These are phyloP conservation scores for Mycena indigotica DNA, from an alignment of 768 basidiomycete species.

Conservation along the genomic window DNA sequence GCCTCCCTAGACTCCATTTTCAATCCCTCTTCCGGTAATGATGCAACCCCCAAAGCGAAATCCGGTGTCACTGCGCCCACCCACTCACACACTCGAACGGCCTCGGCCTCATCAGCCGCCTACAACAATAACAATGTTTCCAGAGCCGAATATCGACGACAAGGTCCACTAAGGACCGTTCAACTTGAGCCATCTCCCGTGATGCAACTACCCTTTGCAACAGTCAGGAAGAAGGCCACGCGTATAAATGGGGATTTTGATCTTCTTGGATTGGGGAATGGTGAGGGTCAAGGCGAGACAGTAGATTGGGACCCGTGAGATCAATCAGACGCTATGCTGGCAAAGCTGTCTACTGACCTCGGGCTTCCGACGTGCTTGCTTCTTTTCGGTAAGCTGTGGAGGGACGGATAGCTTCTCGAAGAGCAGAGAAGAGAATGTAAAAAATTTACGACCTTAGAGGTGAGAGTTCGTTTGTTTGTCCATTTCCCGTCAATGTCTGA, in stretches of 20 bases:
- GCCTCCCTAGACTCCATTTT: constrained; percentile 30
- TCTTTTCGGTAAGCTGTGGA: too few species aligned
- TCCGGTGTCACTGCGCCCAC: neutral
- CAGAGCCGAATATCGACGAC: constrained; percentile 18
- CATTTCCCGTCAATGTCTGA: constrained; percentile 2
- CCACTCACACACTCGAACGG: constrained; percentile 13
- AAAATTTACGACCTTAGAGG: neutral
- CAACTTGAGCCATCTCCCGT: constrained; percentile 57
- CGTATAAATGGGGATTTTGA: constrained; percentile 15
- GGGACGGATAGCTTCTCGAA: neutral
- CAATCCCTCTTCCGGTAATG: constrained; percentile 4
- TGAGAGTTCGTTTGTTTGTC: neutral
- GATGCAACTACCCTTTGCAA: constrained; percentile 48
- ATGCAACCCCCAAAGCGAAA: constrained; percentile 12
- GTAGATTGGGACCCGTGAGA: constrained; percentile 18
- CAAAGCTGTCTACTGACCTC: neutral
- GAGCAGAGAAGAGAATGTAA: neutral
- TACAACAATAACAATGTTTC: constrained; percentile 5
- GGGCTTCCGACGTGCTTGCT: too few species aligned
- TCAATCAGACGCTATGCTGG: neutral
- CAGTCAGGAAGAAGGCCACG: constrained; percentile 11
- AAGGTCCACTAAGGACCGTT: constrained; percentile 42
- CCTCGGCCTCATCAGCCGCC: constrained; percentile 16
- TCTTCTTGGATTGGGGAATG: constrained; percentile 14
- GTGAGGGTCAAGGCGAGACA: constrained; percentile 22